A percentile compares a stretch with the other conserved stretches of the same genome.
Conservation (phyloP, 306 rosid genomes). For the Begonia loranthoides region DNA sequence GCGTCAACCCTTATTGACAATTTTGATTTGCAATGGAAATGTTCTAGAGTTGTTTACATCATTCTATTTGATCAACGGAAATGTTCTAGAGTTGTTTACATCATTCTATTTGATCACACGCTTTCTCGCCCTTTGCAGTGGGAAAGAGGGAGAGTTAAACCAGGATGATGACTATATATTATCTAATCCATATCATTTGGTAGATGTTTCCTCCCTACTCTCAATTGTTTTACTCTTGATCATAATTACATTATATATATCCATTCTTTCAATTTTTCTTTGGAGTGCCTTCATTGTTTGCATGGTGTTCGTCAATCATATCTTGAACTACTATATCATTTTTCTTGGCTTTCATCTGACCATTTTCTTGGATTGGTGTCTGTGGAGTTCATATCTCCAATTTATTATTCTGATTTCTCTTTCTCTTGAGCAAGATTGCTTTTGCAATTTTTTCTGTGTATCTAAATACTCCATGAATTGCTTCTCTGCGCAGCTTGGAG, state of each 20-base stretch:
- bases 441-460: no score
- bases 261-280: no score
- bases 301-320: no score
- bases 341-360: not conserved
- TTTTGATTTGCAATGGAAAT: no score
- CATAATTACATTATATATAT: no score
- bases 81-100: not conserved
- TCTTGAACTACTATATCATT: not conserved
- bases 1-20: no score
- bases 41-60: not conserved
- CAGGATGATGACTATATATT: slow-evolving; percentile 79
- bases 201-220: slow-evolving; percentile 14
- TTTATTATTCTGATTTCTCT: not conserved
- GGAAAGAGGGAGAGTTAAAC: slow-evolving; percentile 71
- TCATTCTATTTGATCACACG: not conserved
- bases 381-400: not conserved
- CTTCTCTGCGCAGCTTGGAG: slow-evolving; percentile 79
- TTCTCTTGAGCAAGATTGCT: no score
- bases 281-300: no score
- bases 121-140: slow-evolving; percentile 34
- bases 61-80: not conserved
- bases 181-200: slow-evolving; percentile 96
- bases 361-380: not conserved
- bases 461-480: slow-evolving; percentile 7
- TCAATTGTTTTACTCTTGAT: not conserved